These are phyloP conservation scores for Cladosporium sp. DNA, from an alignment of 2,329 filamentous ascomycete genomes.

Conservation along the genomic window DNA sequence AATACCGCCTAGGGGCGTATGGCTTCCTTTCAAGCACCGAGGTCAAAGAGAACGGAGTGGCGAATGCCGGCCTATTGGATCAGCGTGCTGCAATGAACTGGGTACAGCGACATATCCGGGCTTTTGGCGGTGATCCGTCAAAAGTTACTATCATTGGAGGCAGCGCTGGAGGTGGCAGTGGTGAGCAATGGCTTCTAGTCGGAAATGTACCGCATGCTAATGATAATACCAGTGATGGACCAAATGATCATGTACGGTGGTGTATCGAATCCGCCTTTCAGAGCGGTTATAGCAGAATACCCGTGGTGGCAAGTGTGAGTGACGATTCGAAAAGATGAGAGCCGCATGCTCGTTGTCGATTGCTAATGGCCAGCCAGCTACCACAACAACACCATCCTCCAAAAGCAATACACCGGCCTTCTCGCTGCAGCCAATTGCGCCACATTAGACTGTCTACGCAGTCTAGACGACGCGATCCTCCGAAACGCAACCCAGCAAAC, in stretches of 20 bases:
- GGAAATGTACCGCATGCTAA: background rate
- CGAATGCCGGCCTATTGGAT: conserved; percentile 26
- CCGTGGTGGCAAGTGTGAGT: conserved; percentile 33
- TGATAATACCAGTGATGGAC: conserved; percentile 16
- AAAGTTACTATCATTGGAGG: conserved; percentile 25
- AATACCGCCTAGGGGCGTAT: conserved; percentile 29
- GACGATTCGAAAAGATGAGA: too few relatives aligned
- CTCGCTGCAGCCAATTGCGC: conserved; percentile 29
- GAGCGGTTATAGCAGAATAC: conserved; percentile 37
- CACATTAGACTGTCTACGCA: conserved; percentile 27
- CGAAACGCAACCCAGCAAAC: conserved; percentile 21
- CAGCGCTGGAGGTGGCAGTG: conserved; percentile 25
- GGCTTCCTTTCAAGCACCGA: conserved; percentile 24
- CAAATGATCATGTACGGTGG: conserved; percentile 38
- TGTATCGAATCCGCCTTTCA: conserved; percentile 35
- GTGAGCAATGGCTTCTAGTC: background rate
- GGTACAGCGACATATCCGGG: conserved; percentile 26
- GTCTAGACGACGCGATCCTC: conserved; percentile 13
- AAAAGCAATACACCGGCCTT: conserved; percentile 18
- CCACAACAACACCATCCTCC: conserved; percentile 16
- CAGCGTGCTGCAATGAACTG: conserved; percentile 27
- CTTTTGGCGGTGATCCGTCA: conserved; percentile 28
- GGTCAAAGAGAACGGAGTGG: conserved; percentile 20
- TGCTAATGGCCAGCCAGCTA: conserved; percentile 6
- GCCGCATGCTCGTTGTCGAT: background rate